Conservation (phyloP, 1,139 yeast species). For the Blastobotrys proliferans region DNA sequence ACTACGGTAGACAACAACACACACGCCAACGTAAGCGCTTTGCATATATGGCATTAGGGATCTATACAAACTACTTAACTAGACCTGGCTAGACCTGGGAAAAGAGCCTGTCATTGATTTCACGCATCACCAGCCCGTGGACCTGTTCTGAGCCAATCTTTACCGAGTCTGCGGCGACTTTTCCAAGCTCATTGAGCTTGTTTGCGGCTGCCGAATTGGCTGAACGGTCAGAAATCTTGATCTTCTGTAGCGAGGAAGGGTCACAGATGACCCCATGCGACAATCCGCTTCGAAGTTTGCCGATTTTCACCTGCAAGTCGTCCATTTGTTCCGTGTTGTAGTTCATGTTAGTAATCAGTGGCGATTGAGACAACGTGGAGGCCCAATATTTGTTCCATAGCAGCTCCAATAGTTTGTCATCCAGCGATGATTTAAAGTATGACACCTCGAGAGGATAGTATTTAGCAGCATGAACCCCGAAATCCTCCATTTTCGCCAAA, state of each 20-base stretch:
- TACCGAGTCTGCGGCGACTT: conserved; percentile 23
- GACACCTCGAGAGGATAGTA: conserved; percentile 70
- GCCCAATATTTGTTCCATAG: conserved; percentile 54
- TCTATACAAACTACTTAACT: no score
- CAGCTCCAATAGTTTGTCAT: conserved; percentile 44
- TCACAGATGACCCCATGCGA: conserved; percentile 20
- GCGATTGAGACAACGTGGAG: conserved; percentile 34
- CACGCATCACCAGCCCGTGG: conserved; percentile 32
- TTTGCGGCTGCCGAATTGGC: neutral
- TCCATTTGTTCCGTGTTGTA: conserved; percentile 37
- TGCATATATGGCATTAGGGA: no score
- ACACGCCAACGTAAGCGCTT: no score
- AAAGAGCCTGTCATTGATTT: conserved; percentile 28
- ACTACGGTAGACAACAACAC: no score
- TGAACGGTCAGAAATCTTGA: conserved; percentile 5
- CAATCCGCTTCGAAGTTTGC: conserved; percentile 13
- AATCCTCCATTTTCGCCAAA: conserved; percentile 50
- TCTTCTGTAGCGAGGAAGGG: conserved; percentile 21
- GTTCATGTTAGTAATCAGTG: conserved; percentile 30
- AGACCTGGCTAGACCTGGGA: conserved; percentile 7
- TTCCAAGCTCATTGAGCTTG: conserved; percentile 10
- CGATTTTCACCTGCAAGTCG: conserved; percentile 25
- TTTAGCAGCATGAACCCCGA: conserved; percentile 64
- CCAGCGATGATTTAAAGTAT: conserved; percentile 56
- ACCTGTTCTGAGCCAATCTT: conserved; percentile 33